A percentile compares a stretch with the other conserved stretches of the same genome.
phyloP scores from a whole-genome alignment of 805 yeast species.

The Hanseniaspora osmophila region DNA sequence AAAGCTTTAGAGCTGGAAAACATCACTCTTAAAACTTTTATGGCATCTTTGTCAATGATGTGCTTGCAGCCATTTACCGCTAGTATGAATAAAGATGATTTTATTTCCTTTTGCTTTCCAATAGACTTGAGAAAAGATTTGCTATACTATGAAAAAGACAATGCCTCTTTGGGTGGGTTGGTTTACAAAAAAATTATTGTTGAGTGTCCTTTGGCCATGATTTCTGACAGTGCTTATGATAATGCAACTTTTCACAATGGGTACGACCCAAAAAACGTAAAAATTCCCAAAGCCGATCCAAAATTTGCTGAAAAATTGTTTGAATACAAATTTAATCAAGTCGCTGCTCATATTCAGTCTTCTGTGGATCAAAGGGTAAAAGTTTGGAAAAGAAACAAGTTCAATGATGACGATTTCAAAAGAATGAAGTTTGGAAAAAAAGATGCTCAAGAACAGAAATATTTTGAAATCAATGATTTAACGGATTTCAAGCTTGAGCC shows the following conservation, averaged over 20 bases:
- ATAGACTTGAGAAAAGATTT: constrained; percentile 13
- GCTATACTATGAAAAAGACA: constrained; percentile 1
- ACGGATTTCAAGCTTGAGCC: constrained; percentile 8
- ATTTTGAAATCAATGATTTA: constrained; percentile 17
- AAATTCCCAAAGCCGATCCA: constrained; percentile 7
- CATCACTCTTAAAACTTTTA: constrained; percentile 14
- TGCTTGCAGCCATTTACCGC: constrained; percentile 12
- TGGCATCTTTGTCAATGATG: constrained; percentile 17
- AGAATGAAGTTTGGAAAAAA: constrained; percentile 15
- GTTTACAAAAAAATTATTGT: constrained; percentile 16
- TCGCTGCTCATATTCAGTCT: constrained; percentile 12
- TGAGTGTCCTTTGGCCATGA: constrained; percentile 15
- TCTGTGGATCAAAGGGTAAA: constrained; percentile 9
- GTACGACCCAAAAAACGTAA: constrained; percentile 11
- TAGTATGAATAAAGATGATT: constrained; percentile 8
- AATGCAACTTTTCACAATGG: constrained; percentile 10
- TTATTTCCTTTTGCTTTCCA: constrained; percentile 14
- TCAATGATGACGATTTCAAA: constrained; percentile 19
- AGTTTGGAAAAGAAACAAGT: constrained; percentile 13
- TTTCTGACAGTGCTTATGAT: constrained; percentile 11
- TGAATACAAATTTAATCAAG: constrained; percentile 15
- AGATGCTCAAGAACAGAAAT: constrained; percentile 6
- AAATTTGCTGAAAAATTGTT: constrained; percentile 11
- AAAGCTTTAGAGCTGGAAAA: constrained; percentile 10
- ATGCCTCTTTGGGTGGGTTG: constrained; percentile 10